Conservation (phyloP, 768 basidiomycete species). For the Phanerodontia chrysosporium region DNA sequence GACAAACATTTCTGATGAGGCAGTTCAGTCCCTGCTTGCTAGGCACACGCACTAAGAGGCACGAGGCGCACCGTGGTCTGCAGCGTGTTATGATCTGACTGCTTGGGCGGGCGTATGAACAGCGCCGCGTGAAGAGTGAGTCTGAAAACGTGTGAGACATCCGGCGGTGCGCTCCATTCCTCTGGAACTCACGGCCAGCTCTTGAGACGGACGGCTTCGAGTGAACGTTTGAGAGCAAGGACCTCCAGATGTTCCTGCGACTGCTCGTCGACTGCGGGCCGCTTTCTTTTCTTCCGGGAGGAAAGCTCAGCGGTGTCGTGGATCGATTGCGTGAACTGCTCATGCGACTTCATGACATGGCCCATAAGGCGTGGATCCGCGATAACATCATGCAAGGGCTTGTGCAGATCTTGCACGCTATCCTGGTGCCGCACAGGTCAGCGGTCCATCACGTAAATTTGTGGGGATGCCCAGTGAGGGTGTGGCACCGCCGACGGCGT, state of each 20-base stretch:
- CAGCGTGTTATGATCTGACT: constrained; percentile 63
- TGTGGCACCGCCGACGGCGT: too few relatives aligned
- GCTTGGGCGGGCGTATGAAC: constrained; percentile 62
- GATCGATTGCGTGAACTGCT: constrained; percentile 37
- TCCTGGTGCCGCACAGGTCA: constrained; percentile 2
- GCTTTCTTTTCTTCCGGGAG: constrained; percentile 35
- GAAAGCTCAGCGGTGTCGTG: constrained; percentile 31
- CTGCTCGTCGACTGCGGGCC: constrained; percentile 31
- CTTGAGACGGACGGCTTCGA: constrained; percentile 50
- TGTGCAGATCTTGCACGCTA: constrained; percentile 52
- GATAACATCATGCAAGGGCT: constrained; percentile 43
- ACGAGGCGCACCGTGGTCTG: constrained; percentile 32
- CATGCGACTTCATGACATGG: constrained; percentile 51
- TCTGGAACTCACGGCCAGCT: constrained; percentile 55
- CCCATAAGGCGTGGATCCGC: constrained; percentile 53
- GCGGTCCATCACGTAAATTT: background rate
- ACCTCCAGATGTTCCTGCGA: constrained; percentile 44
- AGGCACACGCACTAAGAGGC: background rate
- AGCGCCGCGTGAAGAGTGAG: constrained; percentile 47
- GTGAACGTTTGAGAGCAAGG: constrained; percentile 39
- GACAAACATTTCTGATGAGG: constrained; percentile 17
- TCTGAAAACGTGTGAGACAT: constrained; percentile 29
- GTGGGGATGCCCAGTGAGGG: background rate
- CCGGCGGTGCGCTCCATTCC: background rate
- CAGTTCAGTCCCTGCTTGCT: constrained; percentile 6